A percentile compares a stretch with the other conserved stretches of the same genome.
Evolutionary conservation across 1,284 basidiomycete genomes (phyloP).

Genomic region (Agaricales sp.): DNA sequence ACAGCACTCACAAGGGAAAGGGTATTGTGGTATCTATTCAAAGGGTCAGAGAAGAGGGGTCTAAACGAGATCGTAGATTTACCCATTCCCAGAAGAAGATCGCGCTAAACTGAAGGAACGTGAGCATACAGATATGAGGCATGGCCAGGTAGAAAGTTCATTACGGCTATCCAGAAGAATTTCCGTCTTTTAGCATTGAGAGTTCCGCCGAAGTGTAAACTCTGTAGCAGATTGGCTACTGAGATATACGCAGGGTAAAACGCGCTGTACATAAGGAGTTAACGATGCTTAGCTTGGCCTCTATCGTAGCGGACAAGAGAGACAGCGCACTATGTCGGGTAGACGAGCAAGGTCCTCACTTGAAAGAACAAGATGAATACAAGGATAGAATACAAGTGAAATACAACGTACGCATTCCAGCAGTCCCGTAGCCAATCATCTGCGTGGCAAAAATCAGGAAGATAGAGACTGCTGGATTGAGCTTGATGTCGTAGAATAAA

Average conservation of each 20-base stretch:
- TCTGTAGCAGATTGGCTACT: conserved; percentile 40
- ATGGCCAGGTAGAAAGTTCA: too few species aligned
- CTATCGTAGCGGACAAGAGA: not conserved
- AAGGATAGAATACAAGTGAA: conserved; percentile 3
- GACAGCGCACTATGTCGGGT: conserved; percentile 40
- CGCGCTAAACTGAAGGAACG: conserved; percentile 36
- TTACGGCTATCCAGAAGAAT: conserved; percentile 53
- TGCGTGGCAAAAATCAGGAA: conserved; percentile 49
- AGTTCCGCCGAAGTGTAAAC: conserved; percentile 37
- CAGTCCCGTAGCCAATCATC: conserved; percentile 48
- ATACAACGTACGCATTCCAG: conserved; percentile 28
- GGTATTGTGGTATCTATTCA: conserved; percentile 36
- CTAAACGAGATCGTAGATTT: too few species aligned
- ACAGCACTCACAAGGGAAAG: conserved; percentile 28
- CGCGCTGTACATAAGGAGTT: too few species aligned
- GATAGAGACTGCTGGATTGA: conserved; percentile 40
- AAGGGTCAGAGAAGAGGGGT: too few species aligned
- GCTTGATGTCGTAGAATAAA: conserved; percentile 38
- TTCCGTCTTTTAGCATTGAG: conserved; percentile 39
- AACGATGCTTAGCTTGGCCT: not conserved
- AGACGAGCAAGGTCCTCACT: conserved; percentile 43
- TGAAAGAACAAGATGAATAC: conserved; percentile 8
- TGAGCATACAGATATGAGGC: too few species aligned
- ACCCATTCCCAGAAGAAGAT: conserved; percentile 45
- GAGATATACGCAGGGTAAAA: conserved; percentile 43